Evolutionary conservation across 805 yeast species (phyloP).

Genomic region (Saturnispora halmiae): DNA sequence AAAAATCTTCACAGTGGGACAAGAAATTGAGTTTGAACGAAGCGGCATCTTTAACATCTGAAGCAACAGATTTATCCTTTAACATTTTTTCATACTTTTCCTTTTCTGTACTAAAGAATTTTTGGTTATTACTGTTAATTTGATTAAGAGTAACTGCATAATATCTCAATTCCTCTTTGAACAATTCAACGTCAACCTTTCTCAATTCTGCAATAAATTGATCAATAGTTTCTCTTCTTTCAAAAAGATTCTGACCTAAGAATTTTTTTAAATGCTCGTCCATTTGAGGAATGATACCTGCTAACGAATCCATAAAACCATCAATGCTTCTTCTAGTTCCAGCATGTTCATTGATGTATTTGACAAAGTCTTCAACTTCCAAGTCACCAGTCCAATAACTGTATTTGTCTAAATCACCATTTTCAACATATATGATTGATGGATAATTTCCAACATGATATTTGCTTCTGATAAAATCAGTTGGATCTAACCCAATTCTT

Average conservation of each 20-base stretch:
- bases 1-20: slow-evolving; percentile 12
- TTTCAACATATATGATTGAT: slow-evolving; percentile 41
- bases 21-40: slow-evolving; percentile 40
- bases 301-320: slow-evolving; percentile 32
- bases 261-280: slow-evolving; percentile 26
- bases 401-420: slow-evolving; percentile 30
- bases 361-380: slow-evolving; percentile 37
- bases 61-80: slow-evolving; percentile 29
- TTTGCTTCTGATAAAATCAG: slow-evolving; percentile 32
- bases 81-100: slow-evolving; percentile 38
- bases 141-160: slow-evolving; percentile 37
- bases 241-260: slow-evolving; percentile 24
- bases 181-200: slow-evolving; percentile 24
- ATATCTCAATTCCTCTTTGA: slow-evolving; percentile 31
- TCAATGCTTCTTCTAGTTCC: slow-evolving; percentile 33
- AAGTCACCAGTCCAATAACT: slow-evolving; percentile 34
- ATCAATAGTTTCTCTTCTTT: slow-evolving; percentile 20
- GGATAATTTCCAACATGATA: slow-evolving; percentile 44
- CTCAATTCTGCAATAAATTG: slow-evolving; percentile 31
- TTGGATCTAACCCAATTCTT: slow-evolving; percentile 36
- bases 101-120: slow-evolving; percentile 38
- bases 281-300: slow-evolving; percentile 34
- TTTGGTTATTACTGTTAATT: slow-evolving; percentile 35
- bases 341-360: slow-evolving; percentile 39
- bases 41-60: slow-evolving; percentile 42